Conservation (phyloP, 495 filamentous ascomycete genomes). For the Glarea lozoyensis region DNA sequence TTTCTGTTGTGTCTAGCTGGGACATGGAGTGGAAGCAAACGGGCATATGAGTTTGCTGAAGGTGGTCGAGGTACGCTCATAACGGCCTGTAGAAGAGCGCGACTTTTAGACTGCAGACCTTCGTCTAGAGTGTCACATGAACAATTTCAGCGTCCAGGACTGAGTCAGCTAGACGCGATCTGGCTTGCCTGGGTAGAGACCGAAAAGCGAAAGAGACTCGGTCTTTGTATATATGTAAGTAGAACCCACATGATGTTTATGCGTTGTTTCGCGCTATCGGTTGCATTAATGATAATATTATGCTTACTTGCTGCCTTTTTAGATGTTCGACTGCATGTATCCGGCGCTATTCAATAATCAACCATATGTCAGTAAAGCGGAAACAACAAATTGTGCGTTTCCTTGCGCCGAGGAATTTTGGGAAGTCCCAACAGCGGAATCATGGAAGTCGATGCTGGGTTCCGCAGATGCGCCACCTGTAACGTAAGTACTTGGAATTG, state of each 20-base stretch:
- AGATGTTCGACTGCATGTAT: conserved; percentile 21
- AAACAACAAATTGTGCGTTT: conserved; percentile 20
- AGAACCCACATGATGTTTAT: too few species aligned
- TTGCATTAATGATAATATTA: too few species aligned
- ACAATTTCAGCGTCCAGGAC: conserved; percentile 3
- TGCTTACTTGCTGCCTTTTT: too few species aligned
- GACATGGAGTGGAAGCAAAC: conserved; percentile 22
- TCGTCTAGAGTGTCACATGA: conserved; percentile 3
- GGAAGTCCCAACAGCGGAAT: conserved; percentile 13
- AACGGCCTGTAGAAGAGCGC: conserved; percentile 17
- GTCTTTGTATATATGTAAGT: conserved; percentile 23
- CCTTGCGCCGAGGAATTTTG: conserved; percentile 20
- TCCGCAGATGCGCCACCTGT: conserved; percentile 14
- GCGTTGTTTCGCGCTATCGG: too few species aligned
- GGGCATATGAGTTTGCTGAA: conserved; percentile 21
- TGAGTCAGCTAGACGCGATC: conserved; percentile 12
- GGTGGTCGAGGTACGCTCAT: conserved; percentile 19
- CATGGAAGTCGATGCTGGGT: conserved; percentile 18
- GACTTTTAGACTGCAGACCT: conserved; percentile 21
- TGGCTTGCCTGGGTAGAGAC: conserved; percentile 21
- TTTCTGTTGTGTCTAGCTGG: conserved; percentile 21
- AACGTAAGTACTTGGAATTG: too few species aligned
- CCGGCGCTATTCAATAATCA: conserved; percentile 22
- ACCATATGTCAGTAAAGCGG: conserved; percentile 22
- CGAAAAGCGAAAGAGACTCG: conserved; percentile 22